These are phyloP conservation scores for Vitis labrusca DNA, from an alignment of 164 flowering plant genomes.

Conservation along the genomic window DNA sequence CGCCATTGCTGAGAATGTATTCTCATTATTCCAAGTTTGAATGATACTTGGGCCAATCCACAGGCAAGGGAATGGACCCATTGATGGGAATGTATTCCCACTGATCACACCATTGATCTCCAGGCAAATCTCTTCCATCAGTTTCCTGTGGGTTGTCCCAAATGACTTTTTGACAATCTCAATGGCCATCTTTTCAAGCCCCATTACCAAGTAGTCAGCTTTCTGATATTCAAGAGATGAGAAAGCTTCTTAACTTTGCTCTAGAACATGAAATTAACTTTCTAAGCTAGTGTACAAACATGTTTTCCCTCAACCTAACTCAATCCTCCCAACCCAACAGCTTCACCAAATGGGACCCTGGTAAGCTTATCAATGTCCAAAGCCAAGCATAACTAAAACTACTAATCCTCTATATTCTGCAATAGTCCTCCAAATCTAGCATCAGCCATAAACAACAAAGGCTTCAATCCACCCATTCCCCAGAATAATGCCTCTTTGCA, in stretches of 20 bases:
- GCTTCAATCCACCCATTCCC: background rate
- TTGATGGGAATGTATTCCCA: background rate
- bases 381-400: background rate
- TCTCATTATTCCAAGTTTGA: background rate
- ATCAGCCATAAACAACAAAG: conserved; percentile 1
- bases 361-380: background rate
- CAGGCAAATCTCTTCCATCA: background rate
- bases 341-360: no score
- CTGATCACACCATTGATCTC: background rate
- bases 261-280: background rate
- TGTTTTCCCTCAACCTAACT: no score
- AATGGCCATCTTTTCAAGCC: no score
- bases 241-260: background rate
- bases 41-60: background rate
- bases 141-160: no score
- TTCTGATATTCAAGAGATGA: background rate
- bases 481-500: background rate
- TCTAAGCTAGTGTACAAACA: background rate
- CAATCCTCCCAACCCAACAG: no score
- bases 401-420: background rate
- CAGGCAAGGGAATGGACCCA: background rate
- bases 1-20: background rate
- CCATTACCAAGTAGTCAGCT: no score
- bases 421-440: background rate
- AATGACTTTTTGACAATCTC: no score